Conservation (phyloP, 768 basidiomycete genomes). For the Kwoniella bestiolae region DNA sequence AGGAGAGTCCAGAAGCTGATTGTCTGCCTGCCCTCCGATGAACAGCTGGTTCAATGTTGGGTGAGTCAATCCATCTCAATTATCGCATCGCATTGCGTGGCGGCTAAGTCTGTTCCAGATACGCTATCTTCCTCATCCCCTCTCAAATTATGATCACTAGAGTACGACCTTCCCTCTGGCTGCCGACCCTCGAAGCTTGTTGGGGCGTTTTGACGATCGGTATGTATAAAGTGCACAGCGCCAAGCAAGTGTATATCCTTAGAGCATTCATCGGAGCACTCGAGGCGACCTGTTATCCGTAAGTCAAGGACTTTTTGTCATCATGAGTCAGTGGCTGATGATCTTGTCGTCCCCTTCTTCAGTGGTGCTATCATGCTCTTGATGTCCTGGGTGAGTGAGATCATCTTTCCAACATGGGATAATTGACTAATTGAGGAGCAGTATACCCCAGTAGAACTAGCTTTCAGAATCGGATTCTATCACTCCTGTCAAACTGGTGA, state of each 20-base stretch:
- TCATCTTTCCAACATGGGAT: background rate
- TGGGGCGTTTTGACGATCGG: slow-evolving; percentile 40
- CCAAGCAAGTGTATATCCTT: slow-evolving; percentile 42
- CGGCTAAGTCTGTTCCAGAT: slow-evolving; percentile 2
- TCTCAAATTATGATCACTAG: slow-evolving; percentile 29
- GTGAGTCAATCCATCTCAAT: slow-evolving; percentile 13
- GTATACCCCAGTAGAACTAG: slow-evolving; percentile 52
- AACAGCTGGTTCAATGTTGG: slow-evolving; percentile 34
- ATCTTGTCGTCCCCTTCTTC: too few species aligned
- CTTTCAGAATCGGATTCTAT: slow-evolving; percentile 49
- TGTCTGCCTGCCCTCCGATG: background rate
- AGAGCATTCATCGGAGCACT: slow-evolving; percentile 49
- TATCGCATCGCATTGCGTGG: slow-evolving; percentile 8
- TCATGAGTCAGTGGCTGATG: background rate
- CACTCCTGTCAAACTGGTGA: slow-evolving; percentile 45
- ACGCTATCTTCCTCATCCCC: slow-evolving; percentile 19
- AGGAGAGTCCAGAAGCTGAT: too few species aligned
- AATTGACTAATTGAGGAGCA: too few species aligned
- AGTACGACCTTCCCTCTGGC: slow-evolving; percentile 31
- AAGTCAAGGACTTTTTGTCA: background rate
- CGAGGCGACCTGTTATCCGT: slow-evolving; percentile 40
- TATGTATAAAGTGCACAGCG: slow-evolving; percentile 23
- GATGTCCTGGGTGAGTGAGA: slow-evolving; percentile 30
- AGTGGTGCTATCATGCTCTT: slow-evolving; percentile 36
- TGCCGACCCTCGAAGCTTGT: slow-evolving; percentile 32